A percentile compares a stretch with the other conserved stretches of the same genome.
Evolutionary conservation across 2,329 filamentous ascomycete species (phyloP).

Genomic region (Phyllachora maydis): DNA sequence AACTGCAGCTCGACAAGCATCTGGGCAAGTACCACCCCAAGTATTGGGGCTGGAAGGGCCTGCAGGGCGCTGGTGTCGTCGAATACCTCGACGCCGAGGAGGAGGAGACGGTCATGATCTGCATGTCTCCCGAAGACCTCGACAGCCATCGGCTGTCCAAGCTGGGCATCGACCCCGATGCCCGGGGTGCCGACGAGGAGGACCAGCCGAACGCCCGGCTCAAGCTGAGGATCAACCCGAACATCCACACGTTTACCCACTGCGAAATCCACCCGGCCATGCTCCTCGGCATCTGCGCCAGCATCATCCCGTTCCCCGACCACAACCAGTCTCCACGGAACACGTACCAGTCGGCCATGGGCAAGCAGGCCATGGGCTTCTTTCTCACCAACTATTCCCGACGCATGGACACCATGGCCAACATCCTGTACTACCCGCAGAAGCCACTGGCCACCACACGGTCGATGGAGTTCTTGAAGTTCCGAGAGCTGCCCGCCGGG

Average conservation of each 20-base stretch:
- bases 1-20: constrained; percentile 54
- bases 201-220: constrained; percentile 66
- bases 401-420: constrained; percentile 99
- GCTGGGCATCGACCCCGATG: constrained; percentile 36
- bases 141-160: constrained; percentile 56
- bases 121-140: constrained; percentile 93
- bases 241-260: constrained; percentile 85
- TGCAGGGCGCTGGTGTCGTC: constrained; percentile 68
- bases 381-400: constrained; percentile 93
- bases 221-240: constrained; percentile 71
- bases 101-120: constrained; percentile 97
- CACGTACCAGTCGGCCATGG: constrained; percentile 98
- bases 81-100: constrained; percentile 97
- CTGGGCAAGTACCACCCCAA: constrained; percentile 35
- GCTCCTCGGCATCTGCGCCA: constrained; percentile 95
- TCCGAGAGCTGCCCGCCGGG: constrained; percentile 87
- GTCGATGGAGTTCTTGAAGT: constrained; percentile 97
- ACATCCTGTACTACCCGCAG: constrained; percentile 96
- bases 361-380: constrained; percentile 99
- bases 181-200: constrained; percentile 36
- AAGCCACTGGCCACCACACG: constrained; percentile 90
- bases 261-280: constrained; percentile 99
- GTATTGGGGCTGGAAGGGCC: constrained; percentile 73
- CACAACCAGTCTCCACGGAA: constrained; percentile 99
- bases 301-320: constrained; percentile 98